Evolutionary conservation across 139 green algal genomes (phyloP).

Genomic region (Dunaliella primolecta): DNA sequence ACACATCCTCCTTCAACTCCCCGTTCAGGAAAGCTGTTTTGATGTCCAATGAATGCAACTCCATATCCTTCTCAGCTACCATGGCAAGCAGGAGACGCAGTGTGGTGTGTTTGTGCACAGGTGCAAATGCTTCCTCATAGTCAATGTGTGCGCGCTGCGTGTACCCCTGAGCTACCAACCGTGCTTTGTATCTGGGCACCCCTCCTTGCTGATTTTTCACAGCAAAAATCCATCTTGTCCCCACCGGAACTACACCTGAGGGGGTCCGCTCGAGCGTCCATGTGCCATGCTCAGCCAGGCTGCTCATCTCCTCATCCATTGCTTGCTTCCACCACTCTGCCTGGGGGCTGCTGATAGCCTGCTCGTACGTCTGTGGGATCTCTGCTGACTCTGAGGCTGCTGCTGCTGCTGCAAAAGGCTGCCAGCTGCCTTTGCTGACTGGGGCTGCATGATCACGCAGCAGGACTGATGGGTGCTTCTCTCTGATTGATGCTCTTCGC

Average conservation of each 20-base stretch:
- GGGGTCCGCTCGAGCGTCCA: slow-evolving; percentile 8
- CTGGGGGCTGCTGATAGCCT: not conserved
- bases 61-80: slow-evolving; percentile 26
- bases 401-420: not conserved
- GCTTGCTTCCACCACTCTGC: slow-evolving; percentile 2
- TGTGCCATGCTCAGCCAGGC: not conserved
- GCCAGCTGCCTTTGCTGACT: not conserved
- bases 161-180: slow-evolving; percentile 50
- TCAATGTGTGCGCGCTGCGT: slow-evolving; percentile 29
- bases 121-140: slow-evolving; percentile 44
- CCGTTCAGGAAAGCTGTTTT: slow-evolving; percentile 61
- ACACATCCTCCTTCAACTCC: slow-evolving; percentile 38
- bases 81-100: slow-evolving; percentile 31
- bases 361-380: not conserved
- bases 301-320: slow-evolving; percentile 17
- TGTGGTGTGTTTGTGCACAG: not conserved
- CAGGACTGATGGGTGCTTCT: not conserved
- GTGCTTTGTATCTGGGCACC: slow-evolving; percentile 37
- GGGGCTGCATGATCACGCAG: not conserved
- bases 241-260: not conserved
- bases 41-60: slow-evolving; percentile 50
- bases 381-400: not conserved
- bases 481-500: not conserved
- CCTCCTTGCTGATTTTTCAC: not conserved
- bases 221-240: slow-evolving; percentile 13